phyloP scores from a whole-genome alignment of 768 basidiomycete species.

The Auriscalpium orientale region DNA sequence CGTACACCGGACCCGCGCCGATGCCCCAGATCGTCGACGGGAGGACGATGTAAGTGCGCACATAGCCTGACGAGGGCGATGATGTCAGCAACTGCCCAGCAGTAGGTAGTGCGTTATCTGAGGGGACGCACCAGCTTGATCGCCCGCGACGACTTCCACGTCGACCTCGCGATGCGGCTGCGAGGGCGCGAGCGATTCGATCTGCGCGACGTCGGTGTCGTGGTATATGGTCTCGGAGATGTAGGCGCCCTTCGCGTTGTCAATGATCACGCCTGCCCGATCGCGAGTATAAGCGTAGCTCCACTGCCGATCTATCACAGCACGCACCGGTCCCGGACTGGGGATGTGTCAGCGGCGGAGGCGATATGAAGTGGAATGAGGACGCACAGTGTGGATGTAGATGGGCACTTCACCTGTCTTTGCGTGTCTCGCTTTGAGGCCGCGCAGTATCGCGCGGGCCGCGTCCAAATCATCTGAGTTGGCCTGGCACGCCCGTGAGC shows the following conservation, averaged over 20 bases:
- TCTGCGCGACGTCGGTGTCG: slow-evolving; percentile 38
- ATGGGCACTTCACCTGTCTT: slow-evolving; percentile 35
- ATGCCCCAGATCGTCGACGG: slow-evolving; percentile 57
- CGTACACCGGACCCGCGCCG: slow-evolving; percentile 38
- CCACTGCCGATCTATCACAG: no score
- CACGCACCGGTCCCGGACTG: no score
- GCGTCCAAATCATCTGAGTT: slow-evolving; percentile 41
- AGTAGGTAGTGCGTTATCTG: not conserved
- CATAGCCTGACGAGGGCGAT: slow-evolving; percentile 32
- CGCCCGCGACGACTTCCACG: slow-evolving; percentile 37
- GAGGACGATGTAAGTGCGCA: slow-evolving; percentile 43
- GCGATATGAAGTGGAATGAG: not conserved
- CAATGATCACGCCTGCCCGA: slow-evolving; percentile 29
- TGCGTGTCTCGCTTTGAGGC: slow-evolving; percentile 40
- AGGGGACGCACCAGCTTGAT: slow-evolving; percentile 33
- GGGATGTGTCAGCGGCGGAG: no score
- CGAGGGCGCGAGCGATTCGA: slow-evolving; percentile 37
- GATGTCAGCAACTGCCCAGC: not conserved
- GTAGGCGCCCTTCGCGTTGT: slow-evolving; percentile 36
- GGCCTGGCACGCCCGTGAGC: slow-evolving; percentile 23
- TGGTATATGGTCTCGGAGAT: slow-evolving; percentile 35
- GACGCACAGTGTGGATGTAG: slow-evolving; percentile 55
- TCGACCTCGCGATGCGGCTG: slow-evolving; percentile 47
- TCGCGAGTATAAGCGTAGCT: no score
- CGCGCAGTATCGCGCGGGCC: slow-evolving; percentile 39